Evolutionary conservation across 805 yeast genomes (phyloP).

Genomic region (Schwanniomyces sp.): DNA sequence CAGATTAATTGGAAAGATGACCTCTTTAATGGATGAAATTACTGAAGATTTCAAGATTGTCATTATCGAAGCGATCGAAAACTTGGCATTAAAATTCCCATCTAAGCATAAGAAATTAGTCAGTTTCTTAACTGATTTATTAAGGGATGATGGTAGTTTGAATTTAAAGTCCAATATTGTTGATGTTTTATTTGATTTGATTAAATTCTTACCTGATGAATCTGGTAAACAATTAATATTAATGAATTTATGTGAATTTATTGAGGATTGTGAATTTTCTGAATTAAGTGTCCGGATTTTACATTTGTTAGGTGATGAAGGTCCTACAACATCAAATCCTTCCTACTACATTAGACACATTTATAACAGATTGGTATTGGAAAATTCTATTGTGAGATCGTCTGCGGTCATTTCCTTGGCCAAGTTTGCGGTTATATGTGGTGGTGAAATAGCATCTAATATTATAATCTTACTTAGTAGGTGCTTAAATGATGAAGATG

Average conservation of each 20-base stretch:
- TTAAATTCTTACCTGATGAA: conserved; percentile 72
- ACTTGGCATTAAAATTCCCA: conserved; percentile 91
- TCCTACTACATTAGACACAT: conserved; percentile 92
- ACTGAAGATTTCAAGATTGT: conserved; percentile 94
- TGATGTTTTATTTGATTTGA: conserved; percentile 90
- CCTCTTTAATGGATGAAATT: conserved; percentile 87
- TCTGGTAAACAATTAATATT: conserved; percentile 79
- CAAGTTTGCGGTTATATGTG: conserved; percentile 81
- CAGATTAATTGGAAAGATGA: conserved; percentile 81
- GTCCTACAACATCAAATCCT: conserved; percentile 84
- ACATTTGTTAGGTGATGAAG: conserved; percentile 91
- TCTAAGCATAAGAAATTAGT: conserved; percentile 82
- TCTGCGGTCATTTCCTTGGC: conserved; percentile 93
- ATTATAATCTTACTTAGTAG: conserved; percentile 75
- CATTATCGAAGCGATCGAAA: conserved; percentile 92
- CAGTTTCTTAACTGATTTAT: conserved; percentile 73
- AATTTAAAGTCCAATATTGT: conserved; percentile 83
- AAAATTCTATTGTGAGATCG: conserved; percentile 91
- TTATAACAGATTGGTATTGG: conserved; percentile 94
- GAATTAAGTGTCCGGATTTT: conserved; percentile 91
- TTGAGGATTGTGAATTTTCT: conserved; percentile 96
- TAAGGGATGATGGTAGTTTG: conserved; percentile 90
- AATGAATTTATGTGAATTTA: conserved; percentile 90
- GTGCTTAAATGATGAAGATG: conserved; percentile 86
- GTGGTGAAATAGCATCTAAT: conserved; percentile 62